Conservation (phyloP, 225 moss, liverwort and hornwort genomes). For the Bryum argenteum region DNA sequence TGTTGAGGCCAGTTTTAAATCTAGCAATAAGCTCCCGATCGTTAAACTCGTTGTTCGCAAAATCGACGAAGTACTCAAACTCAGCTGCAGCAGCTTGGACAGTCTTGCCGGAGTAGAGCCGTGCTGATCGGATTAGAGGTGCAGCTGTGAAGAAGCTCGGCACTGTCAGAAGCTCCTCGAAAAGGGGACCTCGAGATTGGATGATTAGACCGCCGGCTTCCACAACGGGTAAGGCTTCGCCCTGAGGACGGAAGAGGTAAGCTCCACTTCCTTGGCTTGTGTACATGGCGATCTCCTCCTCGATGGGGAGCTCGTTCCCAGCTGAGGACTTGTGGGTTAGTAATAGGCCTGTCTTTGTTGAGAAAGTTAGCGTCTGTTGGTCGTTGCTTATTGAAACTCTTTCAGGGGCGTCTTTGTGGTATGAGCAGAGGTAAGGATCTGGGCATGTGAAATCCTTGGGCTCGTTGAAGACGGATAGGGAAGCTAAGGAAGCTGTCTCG, state of each 20-base stretch:
- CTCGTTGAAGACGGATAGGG: conserved; percentile 64
- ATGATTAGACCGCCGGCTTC: conserved; percentile 69
- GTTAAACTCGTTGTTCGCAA: conserved; percentile 60
- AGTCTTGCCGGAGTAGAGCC: conserved; percentile 74
- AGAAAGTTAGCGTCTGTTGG: conserved; percentile 68
- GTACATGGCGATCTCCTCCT: conserved; percentile 94
- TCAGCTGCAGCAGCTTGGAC: conserved; percentile 77
- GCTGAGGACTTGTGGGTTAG: conserved; percentile 45
- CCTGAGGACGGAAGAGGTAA: conserved; percentile 78
- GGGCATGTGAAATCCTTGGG: conserved; percentile 74
- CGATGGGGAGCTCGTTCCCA: conserved; percentile 51
- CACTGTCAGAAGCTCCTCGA: conserved; percentile 80
- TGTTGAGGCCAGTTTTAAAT: conserved; percentile 88
- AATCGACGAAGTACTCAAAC: conserved; percentile 83
- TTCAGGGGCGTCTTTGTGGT: conserved; percentile 38
- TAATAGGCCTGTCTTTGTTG: conserved; percentile 67
- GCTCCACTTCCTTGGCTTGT: conserved; percentile 81
- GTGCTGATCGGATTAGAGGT: conserved; percentile 78
- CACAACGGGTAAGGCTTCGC: conserved; percentile 73
- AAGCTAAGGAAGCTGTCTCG: conserved; percentile 60
- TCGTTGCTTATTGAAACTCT: conserved; percentile 60
- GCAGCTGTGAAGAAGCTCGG: conserved; percentile 54
- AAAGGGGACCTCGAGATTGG: conserved; percentile 58
- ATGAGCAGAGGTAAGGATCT: conserved; percentile 64
- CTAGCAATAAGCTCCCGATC: conserved; percentile 84